Evolutionary conservation across 306 rosid genomes (phyloP), one percentile per base, ranked within the genome.

Genomic region (Prinsepia uniflora): DNA sequence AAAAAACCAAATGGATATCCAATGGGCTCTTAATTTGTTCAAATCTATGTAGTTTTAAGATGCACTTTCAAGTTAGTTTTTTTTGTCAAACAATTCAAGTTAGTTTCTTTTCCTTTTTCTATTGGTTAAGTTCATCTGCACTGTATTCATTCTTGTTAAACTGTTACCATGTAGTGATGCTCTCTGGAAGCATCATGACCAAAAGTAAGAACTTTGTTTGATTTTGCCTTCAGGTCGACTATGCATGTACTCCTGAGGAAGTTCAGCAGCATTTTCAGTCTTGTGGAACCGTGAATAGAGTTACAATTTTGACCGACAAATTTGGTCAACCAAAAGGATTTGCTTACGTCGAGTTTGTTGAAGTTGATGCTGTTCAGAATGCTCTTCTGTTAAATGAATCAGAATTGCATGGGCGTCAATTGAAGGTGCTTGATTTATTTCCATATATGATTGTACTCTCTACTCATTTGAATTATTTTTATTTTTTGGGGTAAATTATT

Each of bases 241-340:
- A 95, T 78, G 92, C 90, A 30, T 95, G 99, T 71, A 91, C 96
- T 0, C 99, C 99, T 69, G 99, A 95, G 82, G 99, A 95, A 82
- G 99, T 95, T 71, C 99, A 95, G 74, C 99, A 95, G 77, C 99
- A 89, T 84, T 95, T 95, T 81, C 99, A 95, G 84, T 95, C 99
- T n/a, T 95, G 99, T 80, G 99, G 99, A 79, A 95, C 99, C 46
- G 99, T 95, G 72, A 95, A 95, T 86, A 84, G 99, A 81, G 99
- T 91, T 63, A 95, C 99, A 4, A 95, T 95, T 78, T 82, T 95
- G 97, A 91, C 99, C 0, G 99, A 95, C 87, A 95, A 95, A 82
- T 95, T 89, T 81, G 99, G 99, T 74, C 99, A 95, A 60, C 99
- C 97, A 42, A 95, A 95, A 78, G 99, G 99, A 76, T 91, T 95